Evolutionary conservation across 208 protist species (phyloP), one percentile per base, ranked within the genome.

Genomic region (Endotrypanum monterogeii): DNA sequence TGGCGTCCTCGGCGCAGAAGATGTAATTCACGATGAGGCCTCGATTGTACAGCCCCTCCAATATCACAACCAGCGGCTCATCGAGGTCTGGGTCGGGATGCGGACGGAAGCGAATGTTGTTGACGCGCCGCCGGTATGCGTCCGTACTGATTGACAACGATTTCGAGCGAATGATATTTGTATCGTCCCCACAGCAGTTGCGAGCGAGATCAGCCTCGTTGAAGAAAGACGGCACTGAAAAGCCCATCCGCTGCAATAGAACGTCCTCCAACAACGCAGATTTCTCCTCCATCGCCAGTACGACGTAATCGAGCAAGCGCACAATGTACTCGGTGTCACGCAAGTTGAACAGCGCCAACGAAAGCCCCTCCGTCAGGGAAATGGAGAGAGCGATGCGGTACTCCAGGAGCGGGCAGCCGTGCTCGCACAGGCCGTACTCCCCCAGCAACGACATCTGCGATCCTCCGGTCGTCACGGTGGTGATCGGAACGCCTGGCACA

Each of bases 31-130:
- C 82, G 57, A 94, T 83, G 60, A 95, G 84, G 4, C 93, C 93
- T 41, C 91, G 89, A 71, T 97, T 97, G 67, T 89, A 91, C n/a
- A 97, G 78, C 12, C 93, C 90, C 48, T 97, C 89, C 4, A 95
- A 62, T 54, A 95, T 83, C 9, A 92, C 73, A 3, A 81, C 79
- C 8, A 94, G 82, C 30, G 82, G 71, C 63, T 92, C 88, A 25
- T 81, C 80, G 23, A 61, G 51, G 61, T 63, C 66, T 20, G 65
- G 50, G 32, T 81, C 67, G 18, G 76, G 55, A 14, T 67, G 44
- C 3, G 83, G 50, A 37, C 76, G 78, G 69, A 97, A 95, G 39
- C 90, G 90, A 8, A 89, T 82, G 76, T 92, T 78, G 73, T 94
- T 93, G 20, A 92, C 86, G 18, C 87, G 87, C 0, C 90, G 84